These are phyloP conservation scores for Saitozyma sp. DNA, from an alignment of 768 basidiomycete genomes.

Conservation along the genomic window DNA sequence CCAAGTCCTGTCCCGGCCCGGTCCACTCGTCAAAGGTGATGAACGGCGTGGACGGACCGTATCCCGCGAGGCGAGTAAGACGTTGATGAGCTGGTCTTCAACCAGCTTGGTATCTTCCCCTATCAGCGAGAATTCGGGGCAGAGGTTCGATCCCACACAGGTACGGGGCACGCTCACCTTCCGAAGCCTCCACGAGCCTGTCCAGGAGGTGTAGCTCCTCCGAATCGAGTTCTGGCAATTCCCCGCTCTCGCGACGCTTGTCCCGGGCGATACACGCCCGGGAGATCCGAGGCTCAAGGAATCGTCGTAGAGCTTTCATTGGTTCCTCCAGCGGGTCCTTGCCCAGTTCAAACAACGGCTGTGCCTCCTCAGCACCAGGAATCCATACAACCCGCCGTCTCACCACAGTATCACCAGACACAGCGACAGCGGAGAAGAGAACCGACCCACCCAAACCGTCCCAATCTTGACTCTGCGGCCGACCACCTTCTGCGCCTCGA, in stretches of 20 bases:
- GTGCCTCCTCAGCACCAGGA: not conserved
- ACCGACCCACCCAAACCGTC: constrained; percentile 34
- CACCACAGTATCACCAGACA: not conserved
- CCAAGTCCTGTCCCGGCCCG: too few relatives aligned
- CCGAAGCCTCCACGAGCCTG: constrained; percentile 34
- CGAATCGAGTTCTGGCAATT: not conserved
- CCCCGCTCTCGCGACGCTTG: not conserved
- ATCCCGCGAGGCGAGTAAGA: constrained; percentile 74
- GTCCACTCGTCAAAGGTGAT: not conserved
- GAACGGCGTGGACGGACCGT: constrained; percentile 58
- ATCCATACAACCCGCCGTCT: not conserved
- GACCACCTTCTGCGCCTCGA: constrained; percentile 33
- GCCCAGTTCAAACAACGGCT: constrained; percentile 44
- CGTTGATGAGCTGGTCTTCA: constrained; percentile 73
- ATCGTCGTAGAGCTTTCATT: constrained; percentile 35
- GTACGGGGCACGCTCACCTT: constrained; percentile 29
- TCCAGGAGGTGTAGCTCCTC: constrained; percentile 38
- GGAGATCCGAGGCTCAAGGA: constrained; percentile 36
- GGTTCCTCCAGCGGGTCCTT: constrained; percentile 32
- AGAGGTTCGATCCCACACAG: not conserved
- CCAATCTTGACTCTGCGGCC: constrained; percentile 46
- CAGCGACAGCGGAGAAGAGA: not conserved
- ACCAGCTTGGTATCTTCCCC: constrained; percentile 64
- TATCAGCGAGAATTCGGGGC: not conserved
- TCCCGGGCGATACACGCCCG: constrained; percentile 12